A percentile compares a stretch with the other conserved stretches of the same genome.
Conservation (phyloP, 495 filamentous ascomycete species). For the Penicillium robsamsonii region DNA sequence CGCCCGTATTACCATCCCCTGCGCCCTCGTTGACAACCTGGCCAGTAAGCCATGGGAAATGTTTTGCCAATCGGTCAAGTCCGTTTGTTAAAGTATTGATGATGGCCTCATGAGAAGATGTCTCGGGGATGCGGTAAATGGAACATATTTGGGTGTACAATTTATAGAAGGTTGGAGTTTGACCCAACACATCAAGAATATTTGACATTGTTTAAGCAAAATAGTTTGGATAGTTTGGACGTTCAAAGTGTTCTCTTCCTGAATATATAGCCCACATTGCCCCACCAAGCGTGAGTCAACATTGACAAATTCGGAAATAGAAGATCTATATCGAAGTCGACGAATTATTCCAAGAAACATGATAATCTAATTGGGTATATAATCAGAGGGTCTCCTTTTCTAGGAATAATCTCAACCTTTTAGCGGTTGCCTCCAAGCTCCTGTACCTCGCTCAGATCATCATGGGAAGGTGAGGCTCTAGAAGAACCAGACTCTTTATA, state of each 20-base stretch:
- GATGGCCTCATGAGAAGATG: conserved; percentile 27
- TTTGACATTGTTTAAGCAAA: not conserved
- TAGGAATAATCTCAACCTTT: not conserved
- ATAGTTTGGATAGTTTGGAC: not conserved
- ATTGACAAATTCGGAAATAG: not conserved
- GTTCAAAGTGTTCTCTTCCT: not conserved
- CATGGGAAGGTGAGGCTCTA: not conserved
- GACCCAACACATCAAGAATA: conserved; percentile 18
- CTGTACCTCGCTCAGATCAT: not conserved
- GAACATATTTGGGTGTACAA: conserved; percentile 49
- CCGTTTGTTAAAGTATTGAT: conserved; percentile 33
- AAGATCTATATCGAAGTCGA: too few species aligned
- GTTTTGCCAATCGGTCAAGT: conserved; percentile 33
- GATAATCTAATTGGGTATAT: conserved; percentile 3
- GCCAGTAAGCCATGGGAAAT: conserved; percentile 56
- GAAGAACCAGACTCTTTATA: not conserved
- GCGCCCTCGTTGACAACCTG: conserved; percentile 46
- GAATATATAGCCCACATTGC: not conserved
- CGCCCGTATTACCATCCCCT: conserved; percentile 33
- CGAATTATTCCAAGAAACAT: too few species aligned
- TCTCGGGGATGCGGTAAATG: conserved; percentile 32
- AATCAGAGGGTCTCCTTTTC: not conserved
- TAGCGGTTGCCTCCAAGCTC: not conserved
- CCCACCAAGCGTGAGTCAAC: conserved; percentile 1
- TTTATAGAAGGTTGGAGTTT: conserved; percentile 17